Evolutionary conservation across 331 rosid species (phyloP).

Genomic region (Malus hybrid): DNA sequence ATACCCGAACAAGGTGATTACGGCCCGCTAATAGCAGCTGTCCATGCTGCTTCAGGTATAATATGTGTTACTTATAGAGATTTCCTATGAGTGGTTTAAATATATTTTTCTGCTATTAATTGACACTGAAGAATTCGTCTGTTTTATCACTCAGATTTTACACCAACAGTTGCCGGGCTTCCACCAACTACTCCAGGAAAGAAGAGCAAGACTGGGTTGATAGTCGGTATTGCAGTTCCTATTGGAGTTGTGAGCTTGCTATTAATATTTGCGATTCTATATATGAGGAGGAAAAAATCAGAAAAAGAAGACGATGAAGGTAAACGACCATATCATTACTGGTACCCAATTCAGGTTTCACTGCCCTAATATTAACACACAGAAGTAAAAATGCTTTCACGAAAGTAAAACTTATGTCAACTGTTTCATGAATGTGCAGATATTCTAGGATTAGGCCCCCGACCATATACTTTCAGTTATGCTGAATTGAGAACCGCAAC

Average conservation of each 20-base stretch:
- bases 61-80: not conserved
- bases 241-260: slow-evolving; percentile 1
- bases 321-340: not conserved
- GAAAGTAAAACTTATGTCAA: not conserved
- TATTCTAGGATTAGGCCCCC: not conserved
- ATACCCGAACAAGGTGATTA: too few relatives aligned
- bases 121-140: not conserved
- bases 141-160: slow-evolving; percentile 11
- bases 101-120: not conserved
- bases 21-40: too few relatives aligned
- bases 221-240: slow-evolving; percentile 12
- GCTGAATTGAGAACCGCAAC: too few relatives aligned
- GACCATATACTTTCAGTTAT: too few relatives aligned
- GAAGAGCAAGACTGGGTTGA: slow-evolving; percentile 6
- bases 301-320: slow-evolving; percentile 12
- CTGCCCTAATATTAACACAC: too few relatives aligned
- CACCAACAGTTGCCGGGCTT: slow-evolving; percentile 7
- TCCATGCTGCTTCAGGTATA: too few relatives aligned
- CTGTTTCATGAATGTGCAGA: not conserved
- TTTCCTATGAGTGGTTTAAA: not conserved
- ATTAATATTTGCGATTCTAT: slow-evolving; percentile 1
- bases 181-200: not conserved
- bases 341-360: too few relatives aligned
- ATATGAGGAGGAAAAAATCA: not conserved
- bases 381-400: not conserved